phyloP scores from a whole-genome alignment of 345 rosid species.

The Syzygium jambos region DNA sequence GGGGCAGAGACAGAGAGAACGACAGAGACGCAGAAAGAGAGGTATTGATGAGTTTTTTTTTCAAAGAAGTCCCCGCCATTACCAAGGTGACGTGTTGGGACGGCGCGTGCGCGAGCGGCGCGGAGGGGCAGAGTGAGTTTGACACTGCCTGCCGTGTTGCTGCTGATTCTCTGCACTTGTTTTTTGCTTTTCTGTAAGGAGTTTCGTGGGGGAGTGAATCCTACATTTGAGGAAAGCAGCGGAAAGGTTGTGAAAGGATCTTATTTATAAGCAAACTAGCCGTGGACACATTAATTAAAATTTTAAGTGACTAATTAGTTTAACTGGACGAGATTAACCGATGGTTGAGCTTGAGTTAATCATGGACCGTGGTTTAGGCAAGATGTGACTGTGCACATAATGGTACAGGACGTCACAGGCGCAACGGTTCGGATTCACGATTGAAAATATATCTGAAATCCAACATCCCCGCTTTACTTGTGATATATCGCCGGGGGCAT shows the following conservation, averaged over 20 bases:
- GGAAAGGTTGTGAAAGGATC: background rate
- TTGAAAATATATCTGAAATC: background rate
- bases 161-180: background rate
- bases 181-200: background rate
- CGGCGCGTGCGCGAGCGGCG: conserved; percentile 16
- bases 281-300: background rate
- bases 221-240: background rate
- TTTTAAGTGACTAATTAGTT: background rate
- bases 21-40: background rate
- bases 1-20: background rate
- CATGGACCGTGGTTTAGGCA: background rate
- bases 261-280: background rate
- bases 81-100: conserved; percentile 23
- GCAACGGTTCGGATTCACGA: fast-evolving
- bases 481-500: background rate
- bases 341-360: background rate
- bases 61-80: conserved; percentile 23
- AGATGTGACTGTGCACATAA: background rate
- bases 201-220: background rate
- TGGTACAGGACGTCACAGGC: background rate
- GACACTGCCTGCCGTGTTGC: background rate
- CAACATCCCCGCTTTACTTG: background rate
- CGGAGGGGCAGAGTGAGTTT: background rate
- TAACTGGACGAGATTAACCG: background rate
- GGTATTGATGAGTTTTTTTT: background rate